A percentile compares a stretch with the other conserved stretches of the same genome.
phyloP scores from a whole-genome alignment of 2,329 filamentous ascomycete genomes.

The Fusarium palustre region DNA sequence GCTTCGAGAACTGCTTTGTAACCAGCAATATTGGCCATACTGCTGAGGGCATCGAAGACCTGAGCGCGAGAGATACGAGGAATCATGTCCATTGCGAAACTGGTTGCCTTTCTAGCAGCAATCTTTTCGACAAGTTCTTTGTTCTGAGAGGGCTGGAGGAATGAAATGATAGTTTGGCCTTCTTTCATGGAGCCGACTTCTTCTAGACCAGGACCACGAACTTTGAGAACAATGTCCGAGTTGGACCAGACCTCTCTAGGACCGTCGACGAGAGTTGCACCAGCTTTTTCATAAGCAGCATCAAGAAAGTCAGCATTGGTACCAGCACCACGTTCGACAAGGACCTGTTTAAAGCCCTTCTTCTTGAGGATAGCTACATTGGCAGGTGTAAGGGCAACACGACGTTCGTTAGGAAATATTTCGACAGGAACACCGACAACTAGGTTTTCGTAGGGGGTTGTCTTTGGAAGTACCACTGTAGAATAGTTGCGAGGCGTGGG shows the following conservation, averaged over 20 bases:
- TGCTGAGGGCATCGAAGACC: constrained; percentile 88
- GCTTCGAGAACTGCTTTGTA: constrained; percentile 94
- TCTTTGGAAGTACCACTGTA: constrained; percentile 55
- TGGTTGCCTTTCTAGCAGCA: constrained; percentile 75
- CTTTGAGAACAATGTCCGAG: constrained; percentile 85
- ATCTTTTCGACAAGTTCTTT: constrained; percentile 79
- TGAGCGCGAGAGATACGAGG: constrained; percentile 90
- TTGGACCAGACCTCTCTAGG: constrained; percentile 76
- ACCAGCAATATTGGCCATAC: constrained; percentile 94
- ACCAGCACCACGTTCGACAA: constrained; percentile 86
- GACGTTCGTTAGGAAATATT: constrained; percentile 80
- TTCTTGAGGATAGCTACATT: constrained; percentile 86
- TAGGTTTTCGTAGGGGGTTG: constrained; percentile 75
- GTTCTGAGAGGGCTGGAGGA: constrained; percentile 86
- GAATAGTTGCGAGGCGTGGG: constrained; percentile 53
- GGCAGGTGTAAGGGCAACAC: constrained; percentile 85
- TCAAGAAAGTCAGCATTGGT: constrained; percentile 81
- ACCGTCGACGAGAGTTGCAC: constrained; percentile 79
- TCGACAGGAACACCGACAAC: constrained; percentile 85
- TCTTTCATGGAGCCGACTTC: constrained; percentile 77
- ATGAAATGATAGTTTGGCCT: constrained; percentile 81
- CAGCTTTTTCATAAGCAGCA: constrained; percentile 79
- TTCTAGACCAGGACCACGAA: constrained; percentile 77
- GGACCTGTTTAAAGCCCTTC: constrained; percentile 82
- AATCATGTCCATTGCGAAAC: constrained; percentile 94